phyloP scores from a whole-genome alignment of 352 stramenopile genomes.

The Pythium volutum region DNA sequence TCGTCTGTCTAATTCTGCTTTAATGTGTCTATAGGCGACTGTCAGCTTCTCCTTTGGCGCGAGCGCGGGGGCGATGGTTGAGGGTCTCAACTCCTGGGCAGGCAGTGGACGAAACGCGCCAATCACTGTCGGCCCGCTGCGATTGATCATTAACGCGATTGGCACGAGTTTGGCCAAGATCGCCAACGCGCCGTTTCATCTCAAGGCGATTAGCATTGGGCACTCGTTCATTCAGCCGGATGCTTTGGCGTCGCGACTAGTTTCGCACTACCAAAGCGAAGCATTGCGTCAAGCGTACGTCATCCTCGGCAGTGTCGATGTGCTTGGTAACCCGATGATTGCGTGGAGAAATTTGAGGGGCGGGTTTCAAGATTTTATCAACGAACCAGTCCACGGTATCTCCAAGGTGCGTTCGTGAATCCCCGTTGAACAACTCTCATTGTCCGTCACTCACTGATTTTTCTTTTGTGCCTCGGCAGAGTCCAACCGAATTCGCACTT shows the following conservation, averaged over 20 bases:
- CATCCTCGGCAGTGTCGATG: conserved; percentile 84
- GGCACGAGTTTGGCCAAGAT: conserved; percentile 87
- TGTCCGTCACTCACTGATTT: background rate
- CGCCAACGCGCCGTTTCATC: conserved; percentile 82
- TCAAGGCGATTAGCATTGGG: conserved; percentile 71
- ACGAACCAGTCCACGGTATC: conserved; percentile 75
- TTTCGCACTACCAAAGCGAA: conserved; percentile 87
- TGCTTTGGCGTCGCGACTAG: conserved; percentile 57
- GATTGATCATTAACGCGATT: conserved; percentile 84
- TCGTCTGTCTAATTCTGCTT: background rate
- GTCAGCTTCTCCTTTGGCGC: conserved; percentile 85
- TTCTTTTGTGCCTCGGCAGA: conserved; percentile 26
- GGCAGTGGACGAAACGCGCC: conserved; percentile 26
- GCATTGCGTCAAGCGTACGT: conserved; percentile 86
- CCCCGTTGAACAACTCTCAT: background rate
- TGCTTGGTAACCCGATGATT: conserved; percentile 87
- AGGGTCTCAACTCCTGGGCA: conserved; percentile 41
- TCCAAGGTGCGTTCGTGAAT: conserved; percentile 35
- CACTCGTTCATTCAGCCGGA: conserved; percentile 86
- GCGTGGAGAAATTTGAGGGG: conserved; percentile 82
- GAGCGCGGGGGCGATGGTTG: conserved; percentile 57
- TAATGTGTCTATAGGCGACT: conserved; percentile 35
- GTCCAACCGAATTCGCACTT: conserved; percentile 72
- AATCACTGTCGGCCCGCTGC: conserved; percentile 71
- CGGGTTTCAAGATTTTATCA: conserved; percentile 83